Evolutionary conservation across 1,284 basidiomycete genomes (phyloP).

Genomic region (Melampsora allii-populina): DNA sequence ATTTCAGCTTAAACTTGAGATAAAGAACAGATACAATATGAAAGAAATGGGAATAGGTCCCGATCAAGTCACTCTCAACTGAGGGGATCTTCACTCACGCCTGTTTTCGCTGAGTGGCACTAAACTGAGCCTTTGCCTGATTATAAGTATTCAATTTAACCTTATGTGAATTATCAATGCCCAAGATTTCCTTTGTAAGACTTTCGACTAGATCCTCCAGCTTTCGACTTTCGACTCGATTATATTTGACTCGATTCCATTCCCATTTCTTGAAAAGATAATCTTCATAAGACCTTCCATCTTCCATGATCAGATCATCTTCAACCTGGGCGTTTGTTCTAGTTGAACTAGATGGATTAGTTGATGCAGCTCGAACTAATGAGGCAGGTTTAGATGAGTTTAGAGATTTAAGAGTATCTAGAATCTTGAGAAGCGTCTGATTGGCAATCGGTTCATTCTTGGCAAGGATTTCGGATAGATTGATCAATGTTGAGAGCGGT

Average conservation of each 20-base stretch:
- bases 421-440: conserved; percentile 79
- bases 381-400: conserved; percentile 31
- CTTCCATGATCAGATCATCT: conserved; percentile 34
- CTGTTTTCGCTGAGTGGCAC: conserved; percentile 92
- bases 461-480: conserved; percentile 84
- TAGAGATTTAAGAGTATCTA: conserved; percentile 87
- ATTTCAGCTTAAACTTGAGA: not conserved
- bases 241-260: conserved; percentile 43
- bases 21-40: not conserved
- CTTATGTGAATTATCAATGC: conserved; percentile 56
- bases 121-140: conserved; percentile 84
- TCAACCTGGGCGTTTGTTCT: not conserved
- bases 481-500: conserved; percentile 83
- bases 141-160: conserved; percentile 88
- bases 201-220: conserved; percentile 36
- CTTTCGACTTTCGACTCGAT: conserved; percentile 37
- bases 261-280: conserved; percentile 42
- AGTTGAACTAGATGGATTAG: not conserved
- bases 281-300: conserved; percentile 33
- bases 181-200: conserved; percentile 49
- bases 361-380: conserved; percentile 11
- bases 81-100: conserved; percentile 60
- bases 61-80: not conserved
- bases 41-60: not conserved
- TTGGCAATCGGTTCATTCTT: conserved; percentile 91